A percentile compares a stretch with the other conserved stretches of the same genome.
phyloP scores from a whole-genome alignment of 2,329 filamentous ascomycete species.

The Diaporthe sp. region DNA sequence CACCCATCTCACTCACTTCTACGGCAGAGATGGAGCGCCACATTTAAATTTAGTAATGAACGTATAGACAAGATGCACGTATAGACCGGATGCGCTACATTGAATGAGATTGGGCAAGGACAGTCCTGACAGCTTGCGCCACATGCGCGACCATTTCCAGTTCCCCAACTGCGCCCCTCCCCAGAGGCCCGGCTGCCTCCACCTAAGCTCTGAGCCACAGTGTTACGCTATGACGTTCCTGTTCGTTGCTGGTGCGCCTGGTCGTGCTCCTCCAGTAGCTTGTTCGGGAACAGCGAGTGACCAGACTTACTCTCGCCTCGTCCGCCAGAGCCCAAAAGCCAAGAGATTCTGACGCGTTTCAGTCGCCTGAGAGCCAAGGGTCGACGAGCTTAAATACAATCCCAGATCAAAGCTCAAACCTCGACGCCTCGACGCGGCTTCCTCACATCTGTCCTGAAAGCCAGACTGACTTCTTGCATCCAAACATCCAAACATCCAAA shows the following conservation, averaged over 20 bases:
- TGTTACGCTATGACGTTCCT: conserved; percentile 28
- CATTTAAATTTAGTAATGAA: conserved; percentile 17
- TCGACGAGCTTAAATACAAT: conserved; percentile 23
- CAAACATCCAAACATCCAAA: background rate
- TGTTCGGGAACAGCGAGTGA: conserved; percentile 5
- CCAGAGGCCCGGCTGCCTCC: conserved; percentile 16
- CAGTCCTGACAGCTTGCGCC: conserved; percentile 21
- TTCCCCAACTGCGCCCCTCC: background rate
- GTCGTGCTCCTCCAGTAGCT: conserved; percentile 25
- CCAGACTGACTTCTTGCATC: background rate
- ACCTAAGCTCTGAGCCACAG: conserved; percentile 30
- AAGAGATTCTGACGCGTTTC: conserved; percentile 33
- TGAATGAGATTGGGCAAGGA: background rate
- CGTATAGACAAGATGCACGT: background rate
- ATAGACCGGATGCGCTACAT: background rate
- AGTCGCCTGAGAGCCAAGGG: conserved; percentile 6
- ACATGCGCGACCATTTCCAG: background rate
- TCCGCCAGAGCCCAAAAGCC: conserved; percentile 29
- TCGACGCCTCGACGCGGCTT: background rate
- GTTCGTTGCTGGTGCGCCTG: background rate
- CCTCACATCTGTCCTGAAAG: background rate
- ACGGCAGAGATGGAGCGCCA: background rate
- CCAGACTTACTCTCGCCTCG: conserved; percentile 15
- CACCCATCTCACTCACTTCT: background rate
- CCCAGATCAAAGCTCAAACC: background rate